Evolutionary conservation across 352 stramenopile genomes (phyloP).

Genomic region (Phytophthora pisi): DNA sequence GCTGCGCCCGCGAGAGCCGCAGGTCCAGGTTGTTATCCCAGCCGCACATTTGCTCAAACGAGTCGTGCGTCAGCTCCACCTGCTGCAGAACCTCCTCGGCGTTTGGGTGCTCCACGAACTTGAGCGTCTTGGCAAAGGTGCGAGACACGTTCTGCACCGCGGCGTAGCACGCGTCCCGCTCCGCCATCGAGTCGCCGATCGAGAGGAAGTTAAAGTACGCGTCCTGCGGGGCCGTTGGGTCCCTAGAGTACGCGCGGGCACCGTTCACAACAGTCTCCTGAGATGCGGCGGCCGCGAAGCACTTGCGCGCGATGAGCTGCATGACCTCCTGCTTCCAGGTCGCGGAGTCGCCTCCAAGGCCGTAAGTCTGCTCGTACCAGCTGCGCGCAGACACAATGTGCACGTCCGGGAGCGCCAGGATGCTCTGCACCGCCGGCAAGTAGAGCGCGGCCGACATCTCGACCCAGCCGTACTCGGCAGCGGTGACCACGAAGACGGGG

Average conservation of each 20-base stretch:
- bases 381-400: conserved; percentile 86
- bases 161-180: conserved; percentile 82
- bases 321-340: conserved; percentile 89
- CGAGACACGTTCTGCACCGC: conserved; percentile 62
- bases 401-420: conserved; percentile 78
- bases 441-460: conserved; percentile 85
- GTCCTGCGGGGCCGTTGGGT: conserved; percentile 23
- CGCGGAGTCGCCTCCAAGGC: conserved; percentile 74
- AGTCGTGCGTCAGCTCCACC: conserved; percentile 82
- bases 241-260: background rate
- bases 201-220: conserved; percentile 85
- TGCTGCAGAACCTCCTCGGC: conserved; percentile 85
- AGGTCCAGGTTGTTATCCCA: conserved; percentile 78
- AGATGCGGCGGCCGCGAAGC: conserved; percentile 48
- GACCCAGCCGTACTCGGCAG: conserved; percentile 83
- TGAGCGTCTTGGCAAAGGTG: conserved; percentile 88
- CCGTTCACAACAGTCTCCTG: conserved; percentile 12
- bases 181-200: conserved; percentile 87
- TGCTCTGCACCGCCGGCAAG: conserved; percentile 62
- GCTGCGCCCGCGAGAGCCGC: conserved; percentile 74
- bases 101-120: conserved; percentile 84
- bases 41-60: conserved; percentile 88
- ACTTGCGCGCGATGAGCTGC: conserved; percentile 87
- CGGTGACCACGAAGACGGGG: conserved; percentile 87
- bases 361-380: conserved; percentile 89